Evolutionary conservation across 306 rosid species (phyloP).

Genomic region (Vachellia collinsii): DNA sequence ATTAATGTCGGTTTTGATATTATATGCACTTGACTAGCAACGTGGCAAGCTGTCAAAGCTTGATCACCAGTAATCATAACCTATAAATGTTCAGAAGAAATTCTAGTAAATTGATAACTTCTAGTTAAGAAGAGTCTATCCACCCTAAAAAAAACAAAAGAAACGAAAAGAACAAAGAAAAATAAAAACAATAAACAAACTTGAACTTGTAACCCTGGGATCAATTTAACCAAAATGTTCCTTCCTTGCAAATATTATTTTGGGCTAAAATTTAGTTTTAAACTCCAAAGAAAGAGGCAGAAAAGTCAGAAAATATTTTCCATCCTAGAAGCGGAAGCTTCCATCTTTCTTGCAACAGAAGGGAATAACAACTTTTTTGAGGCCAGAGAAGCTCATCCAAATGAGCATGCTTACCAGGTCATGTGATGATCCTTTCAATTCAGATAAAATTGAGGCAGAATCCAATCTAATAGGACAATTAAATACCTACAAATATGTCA

Average conservation of each 20-base stretch:
- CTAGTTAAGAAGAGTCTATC: conserved; percentile 14
- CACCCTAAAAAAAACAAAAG: neutral
- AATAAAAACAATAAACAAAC: neutral
- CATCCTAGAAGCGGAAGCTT: conserved; percentile 12
- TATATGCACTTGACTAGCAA: conserved; percentile 95
- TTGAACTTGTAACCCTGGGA: neutral
- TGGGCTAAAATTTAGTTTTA: neutral
- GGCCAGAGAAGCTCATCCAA: conserved; percentile 28
- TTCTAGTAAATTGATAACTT: conserved; percentile 26
- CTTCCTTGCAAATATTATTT: neutral
- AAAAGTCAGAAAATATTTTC: neutral
- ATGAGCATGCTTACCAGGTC: conserved; percentile 76
- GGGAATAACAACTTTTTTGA: neutral
- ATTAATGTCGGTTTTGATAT: conserved; percentile 84
- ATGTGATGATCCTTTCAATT: conserved; percentile 86
- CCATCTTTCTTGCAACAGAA: neutral
- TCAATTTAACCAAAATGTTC: neutral
- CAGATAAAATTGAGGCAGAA: conserved; percentile 82
- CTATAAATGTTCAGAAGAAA: conserved; percentile 45
- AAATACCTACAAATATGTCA: conserved; percentile 72
- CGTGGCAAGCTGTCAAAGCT: conserved; percentile 99
- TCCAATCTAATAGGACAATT: conserved; percentile 97
- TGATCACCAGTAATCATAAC: conserved; percentile 99
- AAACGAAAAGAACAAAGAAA: neutral
- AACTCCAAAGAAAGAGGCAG: neutral